Percentiles rank a stretch among this genome's conserved stretches.
These are phyloP conservation scores for Coniferiporia weirii DNA, from an alignment of 1,284 basidiomycete species.

Conservation along the genomic window DNA sequence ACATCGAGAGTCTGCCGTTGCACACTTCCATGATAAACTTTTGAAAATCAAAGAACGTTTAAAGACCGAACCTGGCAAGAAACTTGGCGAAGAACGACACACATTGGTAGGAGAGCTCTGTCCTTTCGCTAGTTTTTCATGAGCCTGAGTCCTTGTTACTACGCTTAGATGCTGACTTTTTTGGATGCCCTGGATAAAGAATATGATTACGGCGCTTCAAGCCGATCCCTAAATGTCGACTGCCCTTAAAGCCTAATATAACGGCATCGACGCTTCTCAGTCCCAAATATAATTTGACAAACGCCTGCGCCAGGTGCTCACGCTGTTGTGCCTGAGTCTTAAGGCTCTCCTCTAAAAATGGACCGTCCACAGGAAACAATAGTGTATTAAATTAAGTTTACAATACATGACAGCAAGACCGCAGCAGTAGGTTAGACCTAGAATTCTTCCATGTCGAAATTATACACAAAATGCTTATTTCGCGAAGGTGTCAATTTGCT, in stretches of 20 bases:
- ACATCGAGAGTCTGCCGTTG: conserved; percentile 56
- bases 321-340: too few relatives aligned
- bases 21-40: conserved; percentile 87
- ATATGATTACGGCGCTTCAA: conserved; percentile 24
- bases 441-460: conserved; percentile 59
- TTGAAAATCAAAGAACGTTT: conserved; percentile 68
- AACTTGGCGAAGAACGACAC: conserved; percentile 71
- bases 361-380: background rate
- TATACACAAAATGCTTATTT: conserved; percentile 44
- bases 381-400: background rate
- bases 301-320: too few relatives aligned
- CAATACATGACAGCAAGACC: background rate
- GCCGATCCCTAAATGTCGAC: too few relatives aligned
- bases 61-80: conserved; percentile 69
- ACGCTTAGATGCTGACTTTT: conserved; percentile 12
- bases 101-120: conserved; percentile 45
- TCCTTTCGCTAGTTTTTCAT: background rate
- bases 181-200: conserved; percentile 45
- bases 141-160: background rate
- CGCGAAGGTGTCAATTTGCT: background rate
- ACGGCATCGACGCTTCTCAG: too few relatives aligned
- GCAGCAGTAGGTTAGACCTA: conserved; percentile 18
- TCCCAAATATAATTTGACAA: too few relatives aligned
- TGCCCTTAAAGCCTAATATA: too few relatives aligned
- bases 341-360: too few relatives aligned